Evolutionary conservation across 2,329 filamentous ascomycete species (phyloP), one percentile per base, ranked within the genome.

Genomic region (Geosmithia flava): DNA sequence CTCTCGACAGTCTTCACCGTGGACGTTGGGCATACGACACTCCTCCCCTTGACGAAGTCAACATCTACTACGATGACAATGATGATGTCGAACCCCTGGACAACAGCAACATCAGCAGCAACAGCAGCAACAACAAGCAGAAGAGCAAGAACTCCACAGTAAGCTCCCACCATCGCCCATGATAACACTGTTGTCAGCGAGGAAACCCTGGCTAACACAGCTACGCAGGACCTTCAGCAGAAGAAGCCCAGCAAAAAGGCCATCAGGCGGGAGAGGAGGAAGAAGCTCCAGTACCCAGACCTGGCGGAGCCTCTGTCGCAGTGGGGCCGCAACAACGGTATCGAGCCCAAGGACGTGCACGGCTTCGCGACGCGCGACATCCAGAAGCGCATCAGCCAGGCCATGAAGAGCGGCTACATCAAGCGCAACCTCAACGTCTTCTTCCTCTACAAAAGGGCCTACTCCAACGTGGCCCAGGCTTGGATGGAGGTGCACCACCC

Each of bases 371-470:
- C 47, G 11, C 41, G 47, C 20, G 42, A 44, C 42, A 48, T 48
- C 19, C n/a, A 48, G 17, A 48, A 48, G 20, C 40, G 47, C n/a
- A 44, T 48, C 13, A 20, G 40, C n/a, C 29, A 43, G 30, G 40
- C 40, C 16, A 37, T 20, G 16, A 33, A 39, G 16, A 33, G 33
- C 30, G 47, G 47, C 3, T 48, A 48, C 23, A 20, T 48, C 42
- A 48, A 48, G 20, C 29, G 47, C 17, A 45, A 48, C 27, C 37
- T 48, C 17, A 48, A 48, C 42, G 33, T 45, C 20, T 48, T 48
- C 29, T 45, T 48, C 42, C 43, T 48, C 42, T 48, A 48, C 47
- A 45, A 45, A 23, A 29, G 20, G 20, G 47, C 47, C 27, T 45
- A 40, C 23, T n/a, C 16, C 3, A 20, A 20, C 19, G 47, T 48